Evolutionary conservation across 2,329 filamentous ascomycete genomes (phyloP).

Genomic region (Botrytis medusae): DNA sequence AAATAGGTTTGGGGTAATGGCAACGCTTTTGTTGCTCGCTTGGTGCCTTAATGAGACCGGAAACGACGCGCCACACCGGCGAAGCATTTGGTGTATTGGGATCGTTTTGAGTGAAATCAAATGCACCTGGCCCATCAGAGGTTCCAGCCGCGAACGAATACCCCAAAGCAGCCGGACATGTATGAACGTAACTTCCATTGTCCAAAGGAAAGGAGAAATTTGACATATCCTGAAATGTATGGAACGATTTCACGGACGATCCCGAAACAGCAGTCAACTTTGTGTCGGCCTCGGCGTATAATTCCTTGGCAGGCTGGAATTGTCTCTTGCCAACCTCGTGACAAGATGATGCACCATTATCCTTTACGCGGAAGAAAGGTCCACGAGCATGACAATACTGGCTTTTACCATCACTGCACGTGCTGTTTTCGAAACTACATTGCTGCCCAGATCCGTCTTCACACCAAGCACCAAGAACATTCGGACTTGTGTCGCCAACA

Average conservation of each 20-base stretch:
- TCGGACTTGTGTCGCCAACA: slow-evolving; percentile 88
- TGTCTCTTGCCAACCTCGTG: slow-evolving; percentile 77
- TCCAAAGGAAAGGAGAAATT: slow-evolving; percentile 71
- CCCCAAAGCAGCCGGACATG: slow-evolving; percentile 84
- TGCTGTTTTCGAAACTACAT: slow-evolving; percentile 79
- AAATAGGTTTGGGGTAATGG: slow-evolving; percentile 78
- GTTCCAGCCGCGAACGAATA: slow-evolving; percentile 94
- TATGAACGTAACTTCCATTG: slow-evolving; percentile 68
- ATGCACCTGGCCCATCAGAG: slow-evolving; percentile 84
- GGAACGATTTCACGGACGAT: slow-evolving; percentile 73
- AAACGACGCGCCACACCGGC: slow-evolving; percentile 73
- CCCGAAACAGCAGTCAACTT: slow-evolving; percentile 53
- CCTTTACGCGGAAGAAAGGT: slow-evolving; percentile 64
- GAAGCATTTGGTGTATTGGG: slow-evolving; percentile 66
- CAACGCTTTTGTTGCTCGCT: slow-evolving; percentile 69
- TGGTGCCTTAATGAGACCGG: slow-evolving; percentile 69
- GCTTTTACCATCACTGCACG: slow-evolving; percentile 69
- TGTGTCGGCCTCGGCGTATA: slow-evolving; percentile 57
- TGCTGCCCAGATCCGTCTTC: slow-evolving; percentile 74
- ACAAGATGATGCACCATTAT: slow-evolving; percentile 71
- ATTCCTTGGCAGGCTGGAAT: slow-evolving; percentile 57
- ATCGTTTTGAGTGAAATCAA: slow-evolving; percentile 90
- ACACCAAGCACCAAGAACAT: slow-evolving; percentile 83
- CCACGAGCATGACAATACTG: slow-evolving; percentile 74
- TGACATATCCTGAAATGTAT: slow-evolving; percentile 81